Percentiles rank a stretch among this genome's conserved stretches.
These are phyloP conservation scores for Albatrellus sp. DNA, from an alignment of 1,284 basidiomycete species.

Conservation along the genomic window DNA sequence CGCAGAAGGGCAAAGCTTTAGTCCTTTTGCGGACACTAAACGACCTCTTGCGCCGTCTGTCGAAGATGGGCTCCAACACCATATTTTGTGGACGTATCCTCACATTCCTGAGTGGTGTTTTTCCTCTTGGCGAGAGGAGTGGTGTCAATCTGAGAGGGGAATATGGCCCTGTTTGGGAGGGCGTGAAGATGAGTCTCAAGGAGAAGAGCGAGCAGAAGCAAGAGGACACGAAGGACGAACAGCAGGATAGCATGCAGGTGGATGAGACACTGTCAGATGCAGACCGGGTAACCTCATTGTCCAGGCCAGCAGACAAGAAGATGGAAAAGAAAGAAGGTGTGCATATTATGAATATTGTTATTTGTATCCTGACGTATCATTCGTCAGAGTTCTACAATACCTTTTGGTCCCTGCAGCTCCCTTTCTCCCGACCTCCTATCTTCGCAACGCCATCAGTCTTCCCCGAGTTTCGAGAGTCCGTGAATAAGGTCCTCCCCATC, in stretches of 20 bases:
- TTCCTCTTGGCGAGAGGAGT: conserved; percentile 79
- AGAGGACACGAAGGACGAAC: conserved; percentile 16
- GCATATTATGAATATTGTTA: conserved; percentile 9
- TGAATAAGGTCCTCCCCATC: conserved; percentile 59
- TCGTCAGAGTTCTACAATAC: conserved; percentile 64
- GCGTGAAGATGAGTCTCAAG: conserved; percentile 29
- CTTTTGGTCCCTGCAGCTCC: conserved; percentile 77
- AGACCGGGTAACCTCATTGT: background rate
- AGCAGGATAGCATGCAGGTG: conserved; percentile 21
- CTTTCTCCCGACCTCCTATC: conserved; percentile 58
- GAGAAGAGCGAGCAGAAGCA: conserved; percentile 14
- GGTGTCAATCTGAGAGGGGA: conserved; percentile 85
- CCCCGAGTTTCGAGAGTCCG: conserved; percentile 50
- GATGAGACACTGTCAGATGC: conserved; percentile 22
- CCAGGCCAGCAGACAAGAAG: conserved; percentile 8
- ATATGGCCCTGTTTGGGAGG: conserved; percentile 71
- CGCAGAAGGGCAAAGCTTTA: conserved; percentile 79
- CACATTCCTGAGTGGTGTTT: conserved; percentile 75
- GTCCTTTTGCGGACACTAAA: conserved; percentile 76
- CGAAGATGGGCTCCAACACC: conserved; percentile 72
- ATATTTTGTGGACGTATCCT: conserved; percentile 83
- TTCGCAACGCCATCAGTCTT: conserved; percentile 47
- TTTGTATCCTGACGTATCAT: background rate
- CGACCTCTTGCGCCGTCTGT: conserved; percentile 73
- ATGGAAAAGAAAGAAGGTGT: conserved; percentile 52